These are phyloP conservation scores for Rhexocercosporidium sp. DNA, from an alignment of 2,329 filamentous ascomycete genomes.

Conservation along the genomic window DNA sequence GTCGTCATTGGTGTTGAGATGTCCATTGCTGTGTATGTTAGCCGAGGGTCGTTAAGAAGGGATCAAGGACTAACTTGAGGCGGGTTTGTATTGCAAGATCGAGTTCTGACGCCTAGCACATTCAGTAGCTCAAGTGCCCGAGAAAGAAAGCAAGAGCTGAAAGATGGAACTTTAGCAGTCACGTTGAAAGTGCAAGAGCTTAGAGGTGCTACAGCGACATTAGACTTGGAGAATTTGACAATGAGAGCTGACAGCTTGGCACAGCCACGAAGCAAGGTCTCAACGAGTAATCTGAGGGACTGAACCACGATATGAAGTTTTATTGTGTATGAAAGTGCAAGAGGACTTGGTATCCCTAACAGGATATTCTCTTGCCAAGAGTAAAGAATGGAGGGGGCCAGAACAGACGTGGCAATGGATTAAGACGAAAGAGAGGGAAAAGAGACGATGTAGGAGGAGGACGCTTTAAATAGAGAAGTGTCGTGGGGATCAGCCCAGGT, in stretches of 20 bases:
- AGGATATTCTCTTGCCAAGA: conserved; percentile 8
- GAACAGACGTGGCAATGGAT: neutral
- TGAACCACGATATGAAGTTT: conserved; percentile 32
- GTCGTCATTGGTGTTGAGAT: conserved; percentile 16
- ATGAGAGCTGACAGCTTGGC: conserved; percentile 26
- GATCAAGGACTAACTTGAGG: conserved; percentile 49
- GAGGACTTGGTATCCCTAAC: conserved; percentile 26
- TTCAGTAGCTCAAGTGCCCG: conserved; percentile 38
- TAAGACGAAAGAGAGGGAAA: neutral
- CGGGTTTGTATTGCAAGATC: conserved; percentile 54
- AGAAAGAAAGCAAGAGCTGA: conserved; percentile 33
- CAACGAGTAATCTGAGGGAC: conserved; percentile 32
- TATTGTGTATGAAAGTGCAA: conserved; percentile 28
- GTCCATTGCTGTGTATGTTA: conserved; percentile 45
- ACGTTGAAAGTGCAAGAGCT: conserved; percentile 26
- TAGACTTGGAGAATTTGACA: conserved; percentile 11
- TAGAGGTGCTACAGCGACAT: conserved; percentile 3
- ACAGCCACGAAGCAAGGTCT: conserved; percentile 32
- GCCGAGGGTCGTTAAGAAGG: conserved; percentile 75
- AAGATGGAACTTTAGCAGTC: conserved; percentile 35
- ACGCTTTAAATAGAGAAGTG: conserved; percentile 9
- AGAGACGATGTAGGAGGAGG: neutral
- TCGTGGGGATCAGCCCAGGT: neutral
- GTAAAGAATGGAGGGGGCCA: neutral
- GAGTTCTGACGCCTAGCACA: conserved; percentile 32